Evolutionary conservation across 257 asterid genomes (phyloP).

Genomic region (Penstemon newberryi): DNA sequence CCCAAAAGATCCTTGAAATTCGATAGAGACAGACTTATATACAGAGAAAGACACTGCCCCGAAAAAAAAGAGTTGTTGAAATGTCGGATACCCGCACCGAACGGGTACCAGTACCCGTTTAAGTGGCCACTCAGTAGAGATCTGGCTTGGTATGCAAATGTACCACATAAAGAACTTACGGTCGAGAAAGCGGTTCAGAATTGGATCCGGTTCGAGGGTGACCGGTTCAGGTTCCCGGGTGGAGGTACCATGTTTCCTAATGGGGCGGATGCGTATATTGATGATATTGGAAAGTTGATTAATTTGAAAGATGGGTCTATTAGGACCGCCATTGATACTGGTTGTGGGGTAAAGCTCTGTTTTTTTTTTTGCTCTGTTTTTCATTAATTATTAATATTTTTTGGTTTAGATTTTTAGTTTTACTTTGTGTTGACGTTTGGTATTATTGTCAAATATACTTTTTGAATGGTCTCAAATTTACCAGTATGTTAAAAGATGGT

Average conservation of each 20-base stretch:
- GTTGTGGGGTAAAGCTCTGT: conserved; percentile 71
- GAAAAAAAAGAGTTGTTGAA: conserved; percentile 45
- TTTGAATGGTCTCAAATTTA: too few species aligned
- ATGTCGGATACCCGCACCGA: conserved; percentile 75
- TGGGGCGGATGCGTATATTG: conserved; percentile 77
- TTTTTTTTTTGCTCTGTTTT: not conserved
- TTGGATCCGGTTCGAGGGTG: conserved; percentile 78
- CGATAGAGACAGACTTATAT: conserved; percentile 47
- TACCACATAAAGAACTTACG: conserved; percentile 77
- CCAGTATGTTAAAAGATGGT: too few species aligned
- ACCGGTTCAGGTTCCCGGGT: conserved; percentile 79
- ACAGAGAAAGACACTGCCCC: conserved; percentile 84
- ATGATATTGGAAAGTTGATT: conserved; percentile 69
- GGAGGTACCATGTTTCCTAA: conserved; percentile 91
- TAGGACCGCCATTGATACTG: conserved; percentile 92
- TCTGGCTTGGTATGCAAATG: conserved; percentile 82
- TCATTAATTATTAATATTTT: not conserved
- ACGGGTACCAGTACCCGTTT: conserved; percentile 69
- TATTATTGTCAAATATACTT: too few species aligned
- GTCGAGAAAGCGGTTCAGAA: conserved; percentile 91
- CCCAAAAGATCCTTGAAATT: conserved; percentile 51
- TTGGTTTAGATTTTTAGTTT: not conserved
- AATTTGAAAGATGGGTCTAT: conserved; percentile 70
- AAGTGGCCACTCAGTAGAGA: conserved; percentile 81
- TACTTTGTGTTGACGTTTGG: not conserved